These are phyloP conservation scores for Beauveria scarabaeidicola DNA, from an alignment of 2,329 filamentous ascomycete species.

Conservation along the genomic window DNA sequence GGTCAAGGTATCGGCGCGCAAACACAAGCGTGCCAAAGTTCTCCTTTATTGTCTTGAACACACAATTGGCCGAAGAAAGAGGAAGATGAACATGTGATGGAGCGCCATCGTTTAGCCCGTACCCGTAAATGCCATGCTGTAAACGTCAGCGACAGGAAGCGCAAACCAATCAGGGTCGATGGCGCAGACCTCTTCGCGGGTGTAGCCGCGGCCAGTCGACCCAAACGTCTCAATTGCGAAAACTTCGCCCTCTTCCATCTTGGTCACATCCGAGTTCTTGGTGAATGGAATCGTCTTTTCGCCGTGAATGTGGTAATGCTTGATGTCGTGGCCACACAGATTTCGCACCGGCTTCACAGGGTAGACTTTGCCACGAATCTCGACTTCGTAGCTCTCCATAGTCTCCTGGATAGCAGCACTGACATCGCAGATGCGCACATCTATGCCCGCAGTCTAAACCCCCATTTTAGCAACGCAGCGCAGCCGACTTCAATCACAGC, in stretches of 20 bases:
- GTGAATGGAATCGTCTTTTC: conserved; percentile 85
- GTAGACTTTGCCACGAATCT: conserved; percentile 66
- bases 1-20: conserved; percentile 52
- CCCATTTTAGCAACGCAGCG: background rate
- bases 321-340: conserved; percentile 77
- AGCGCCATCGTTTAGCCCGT: conserved; percentile 34
- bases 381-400: conserved; percentile 86
- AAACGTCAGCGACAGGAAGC: background rate
- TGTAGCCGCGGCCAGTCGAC: conserved; percentile 74
- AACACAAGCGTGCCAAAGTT: conserved; percentile 57
- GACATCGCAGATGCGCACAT: conserved; percentile 76
- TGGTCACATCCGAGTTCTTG: conserved; percentile 71
- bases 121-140: conserved; percentile 41
- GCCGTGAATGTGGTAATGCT: conserved; percentile 78
- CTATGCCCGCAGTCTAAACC: conserved; percentile 57
- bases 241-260: conserved; percentile 91
- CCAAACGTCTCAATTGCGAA: conserved; percentile 94
- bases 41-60: conserved; percentile 50
- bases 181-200: conserved; percentile 47
- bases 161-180: conserved; percentile 18
- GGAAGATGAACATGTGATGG: conserved; percentile 27
- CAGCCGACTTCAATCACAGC: background rate
- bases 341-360: conserved; percentile 76
- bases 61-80: conserved; percentile 44
- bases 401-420: conserved; percentile 74